These are phyloP conservation scores for Endocalyx cinctus DNA, from an alignment of 2,329 filamentous ascomycete species.

Conservation along the genomic window DNA sequence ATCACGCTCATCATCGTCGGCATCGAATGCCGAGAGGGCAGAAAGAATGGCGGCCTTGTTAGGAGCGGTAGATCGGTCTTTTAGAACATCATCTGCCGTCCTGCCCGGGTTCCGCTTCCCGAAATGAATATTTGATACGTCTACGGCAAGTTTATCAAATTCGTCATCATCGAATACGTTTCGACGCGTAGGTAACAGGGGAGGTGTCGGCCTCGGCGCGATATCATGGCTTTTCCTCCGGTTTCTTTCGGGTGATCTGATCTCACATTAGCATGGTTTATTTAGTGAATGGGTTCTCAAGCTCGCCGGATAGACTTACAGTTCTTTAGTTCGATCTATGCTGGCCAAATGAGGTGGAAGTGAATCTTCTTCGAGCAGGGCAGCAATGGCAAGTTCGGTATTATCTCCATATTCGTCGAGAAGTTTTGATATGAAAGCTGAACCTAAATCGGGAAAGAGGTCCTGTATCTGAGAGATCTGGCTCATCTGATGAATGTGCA, in stretches of 20 bases:
- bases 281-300: no score
- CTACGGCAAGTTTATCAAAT: conserved; percentile 65
- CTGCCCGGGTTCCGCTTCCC: conserved; percentile 62
- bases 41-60: conserved; percentile 85
- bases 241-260: conserved; percentile 22
- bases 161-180: conserved; percentile 81
- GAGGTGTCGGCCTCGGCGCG: conserved; percentile 56
- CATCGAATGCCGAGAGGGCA: conserved; percentile 83
- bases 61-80: conserved; percentile 59
- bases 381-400: conserved; percentile 73
- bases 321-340: conserved; percentile 59
- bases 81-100: conserved; percentile 69
- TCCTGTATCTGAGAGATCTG: conserved; percentile 89
- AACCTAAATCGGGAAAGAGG: conserved; percentile 81
- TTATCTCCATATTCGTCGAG: conserved; percentile 76
- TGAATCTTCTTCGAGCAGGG: conserved; percentile 74
- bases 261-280: no score
- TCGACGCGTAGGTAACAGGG: conserved; percentile 52
- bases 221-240: conserved; percentile 37
- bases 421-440: conserved; percentile 73
- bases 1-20: conserved; percentile 92
- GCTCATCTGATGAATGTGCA: conserved; percentile 79
- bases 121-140: conserved; percentile 67
- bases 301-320: conserved; percentile 45
- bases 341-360: conserved; percentile 63